These are phyloP conservation scores for Alliaria petiolata DNA, from an alignment of 345 rosid species.

Conservation along the genomic window DNA sequence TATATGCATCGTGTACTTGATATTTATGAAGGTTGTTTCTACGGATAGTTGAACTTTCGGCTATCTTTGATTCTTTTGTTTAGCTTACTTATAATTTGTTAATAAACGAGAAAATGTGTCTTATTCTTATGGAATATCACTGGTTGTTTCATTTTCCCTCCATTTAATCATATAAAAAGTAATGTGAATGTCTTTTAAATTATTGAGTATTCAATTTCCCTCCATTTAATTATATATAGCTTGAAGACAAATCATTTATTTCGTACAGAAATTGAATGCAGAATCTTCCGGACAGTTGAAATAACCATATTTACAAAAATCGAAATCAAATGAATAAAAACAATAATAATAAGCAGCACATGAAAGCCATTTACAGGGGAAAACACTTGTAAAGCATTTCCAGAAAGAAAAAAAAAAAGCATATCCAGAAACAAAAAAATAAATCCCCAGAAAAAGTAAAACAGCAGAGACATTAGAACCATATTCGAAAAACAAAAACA, in stretches of 20 bases:
- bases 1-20: not conserved
- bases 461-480: constrained; percentile 12
- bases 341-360: constrained; percentile 15
- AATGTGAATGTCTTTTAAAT: not conserved
- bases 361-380: constrained; percentile 8
- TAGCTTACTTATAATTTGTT: not conserved
- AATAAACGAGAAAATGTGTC: not conserved
- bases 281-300: constrained; percentile 19
- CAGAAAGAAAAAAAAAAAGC: not conserved
- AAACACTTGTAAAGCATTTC: not conserved
- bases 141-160: not conserved
- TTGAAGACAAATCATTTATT: constrained; percentile 10
- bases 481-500: constrained; percentile 2
- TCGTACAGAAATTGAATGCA: constrained; percentile 28
- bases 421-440: not conserved
- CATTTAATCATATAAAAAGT: not conserved
- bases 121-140: not conserved
- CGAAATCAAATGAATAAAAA: not conserved
- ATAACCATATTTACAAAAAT: not conserved
- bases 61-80: not conserved
- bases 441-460: not conserved
- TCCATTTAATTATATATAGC: constrained; percentile 11
- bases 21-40: no score
- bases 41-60: not conserved
- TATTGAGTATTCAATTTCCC: not conserved